Conservation (phyloP, 2,329 filamentous ascomycete species). For the Fusarium transvaalense region DNA sequence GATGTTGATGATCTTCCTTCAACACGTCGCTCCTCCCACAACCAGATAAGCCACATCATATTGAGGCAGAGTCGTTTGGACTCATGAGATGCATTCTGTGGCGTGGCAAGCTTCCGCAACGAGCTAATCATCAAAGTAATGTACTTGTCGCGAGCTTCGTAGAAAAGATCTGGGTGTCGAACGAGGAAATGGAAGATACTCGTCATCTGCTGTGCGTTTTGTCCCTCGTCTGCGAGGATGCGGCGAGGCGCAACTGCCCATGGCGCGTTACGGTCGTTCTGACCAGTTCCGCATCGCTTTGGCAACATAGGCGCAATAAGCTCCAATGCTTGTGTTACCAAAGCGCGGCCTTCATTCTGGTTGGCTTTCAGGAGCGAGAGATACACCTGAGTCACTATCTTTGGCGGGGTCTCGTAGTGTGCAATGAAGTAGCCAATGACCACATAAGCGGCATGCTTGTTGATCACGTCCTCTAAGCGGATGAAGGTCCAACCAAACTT, state of each 20-base stretch:
- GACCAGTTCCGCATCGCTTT: conserved; percentile 78
- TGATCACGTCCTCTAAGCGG: conserved; percentile 97
- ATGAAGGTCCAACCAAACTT: conserved; percentile 99
- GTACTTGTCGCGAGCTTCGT: conserved; percentile 93
- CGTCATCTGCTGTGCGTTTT: conserved; percentile 94
- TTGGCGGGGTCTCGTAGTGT: conserved; percentile 94
- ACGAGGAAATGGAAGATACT: conserved; percentile 98
- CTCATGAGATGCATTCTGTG: conserved; percentile 88
- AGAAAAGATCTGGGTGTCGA: conserved; percentile 91
- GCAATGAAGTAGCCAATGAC: conserved; percentile 98
- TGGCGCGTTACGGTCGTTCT: conserved; percentile 79
- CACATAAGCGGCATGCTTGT: conserved; percentile 98
- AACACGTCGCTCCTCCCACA: conserved; percentile 89
- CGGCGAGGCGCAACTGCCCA: conserved; percentile 93
- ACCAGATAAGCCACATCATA: conserved; percentile 90
- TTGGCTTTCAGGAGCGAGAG: conserved; percentile 90
- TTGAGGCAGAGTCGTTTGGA: conserved; percentile 92
- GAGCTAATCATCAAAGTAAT: conserved; percentile 89
- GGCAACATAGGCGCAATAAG: conserved; percentile 94
- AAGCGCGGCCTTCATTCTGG: conserved; percentile 90
- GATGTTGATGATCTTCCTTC: conserved; percentile 61
- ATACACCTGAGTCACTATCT: conserved; percentile 97
- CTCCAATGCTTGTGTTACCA: conserved; percentile 95
- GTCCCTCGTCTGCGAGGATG: conserved; percentile 92
- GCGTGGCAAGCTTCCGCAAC: conserved; percentile 85